These are phyloP conservation scores for Cryptococcus deneoformans DNA, from an alignment of 1,284 basidiomycete species.

Conservation along the genomic window DNA sequence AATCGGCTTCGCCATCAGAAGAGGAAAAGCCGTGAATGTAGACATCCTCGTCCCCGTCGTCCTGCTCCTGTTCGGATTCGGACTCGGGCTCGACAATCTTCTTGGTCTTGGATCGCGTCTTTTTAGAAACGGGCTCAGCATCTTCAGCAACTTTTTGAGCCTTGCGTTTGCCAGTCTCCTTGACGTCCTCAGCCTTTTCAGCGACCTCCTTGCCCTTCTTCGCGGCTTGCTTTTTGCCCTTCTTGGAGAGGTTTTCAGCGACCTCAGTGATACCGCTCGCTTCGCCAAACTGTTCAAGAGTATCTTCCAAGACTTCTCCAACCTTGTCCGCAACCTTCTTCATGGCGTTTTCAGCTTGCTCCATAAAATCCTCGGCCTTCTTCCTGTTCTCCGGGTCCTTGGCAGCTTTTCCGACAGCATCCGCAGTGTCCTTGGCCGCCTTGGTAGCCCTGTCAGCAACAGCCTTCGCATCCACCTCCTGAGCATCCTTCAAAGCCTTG, in stretches of 20 bases:
- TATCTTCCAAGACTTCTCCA: constrained; percentile 48
- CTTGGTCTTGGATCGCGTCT: constrained; percentile 8
- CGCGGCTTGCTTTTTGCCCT: constrained; percentile 12
- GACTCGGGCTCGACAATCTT: too few species aligned
- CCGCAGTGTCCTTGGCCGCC: constrained; percentile 17
- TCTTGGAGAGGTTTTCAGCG: constrained; percentile 9
- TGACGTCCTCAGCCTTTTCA: constrained; percentile 10
- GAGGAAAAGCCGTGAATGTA: constrained; percentile 65
- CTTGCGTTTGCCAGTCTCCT: constrained; percentile 19
- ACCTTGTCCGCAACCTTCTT: constrained; percentile 26
- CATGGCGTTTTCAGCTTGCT: constrained; percentile 28
- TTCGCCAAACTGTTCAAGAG: constrained; percentile 24
- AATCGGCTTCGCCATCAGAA: constrained; percentile 60
- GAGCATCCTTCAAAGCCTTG: constrained; percentile 18
- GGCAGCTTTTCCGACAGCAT: constrained; percentile 19
- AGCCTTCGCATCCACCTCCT: constrained; percentile 16
- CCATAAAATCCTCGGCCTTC: constrained; percentile 41
- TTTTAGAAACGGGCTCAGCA: constrained; percentile 13
- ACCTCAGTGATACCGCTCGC: constrained; percentile 28
- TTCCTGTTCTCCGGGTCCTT: constrained; percentile 41
- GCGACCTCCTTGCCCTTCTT: constrained; percentile 16
- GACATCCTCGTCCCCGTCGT: constrained; percentile 49
- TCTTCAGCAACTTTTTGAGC: constrained; percentile 14
- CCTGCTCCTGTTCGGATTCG: constrained; percentile 14
- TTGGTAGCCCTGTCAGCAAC: constrained; percentile 20